phyloP scores from a whole-genome alignment of 106 monocot species.

The Dactylorhiza incarnata region DNA sequence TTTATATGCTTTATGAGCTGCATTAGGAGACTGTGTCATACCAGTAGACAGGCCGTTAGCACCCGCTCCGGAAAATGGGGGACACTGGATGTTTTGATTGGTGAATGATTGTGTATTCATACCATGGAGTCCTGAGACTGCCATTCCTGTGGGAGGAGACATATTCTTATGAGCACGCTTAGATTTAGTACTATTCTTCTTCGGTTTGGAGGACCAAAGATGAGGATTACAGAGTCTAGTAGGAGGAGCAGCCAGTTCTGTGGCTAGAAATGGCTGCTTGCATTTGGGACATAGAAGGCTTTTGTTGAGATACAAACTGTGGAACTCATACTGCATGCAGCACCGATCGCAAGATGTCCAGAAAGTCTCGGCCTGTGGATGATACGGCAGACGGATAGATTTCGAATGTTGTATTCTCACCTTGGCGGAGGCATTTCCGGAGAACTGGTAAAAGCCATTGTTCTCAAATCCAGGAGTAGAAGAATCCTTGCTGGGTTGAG shows the following conservation, averaged over 20 bases:
- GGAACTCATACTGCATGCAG: conserved; percentile 83
- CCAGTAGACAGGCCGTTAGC: conserved; percentile 48
- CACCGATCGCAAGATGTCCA: conserved; percentile 73
- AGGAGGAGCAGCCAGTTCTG: conserved; percentile 24
- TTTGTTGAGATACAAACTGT: conserved; percentile 49
- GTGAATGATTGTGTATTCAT: conserved; percentile 5
- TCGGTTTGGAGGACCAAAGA: conserved; percentile 15
- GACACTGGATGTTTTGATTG: conserved; percentile 41
- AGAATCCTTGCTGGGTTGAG: no score
- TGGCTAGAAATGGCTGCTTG: conserved; percentile 54
- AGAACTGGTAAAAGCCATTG: conserved; percentile 10
- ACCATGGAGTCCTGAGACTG: conserved; percentile 1
- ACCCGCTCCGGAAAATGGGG: conserved; percentile 42
- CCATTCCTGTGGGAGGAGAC: conserved; percentile 3
- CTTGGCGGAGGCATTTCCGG: conserved; percentile 18
- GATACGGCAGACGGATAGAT: conserved; percentile 1
- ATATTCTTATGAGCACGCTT: conserved; percentile 15
- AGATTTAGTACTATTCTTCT: conserved; percentile 7
- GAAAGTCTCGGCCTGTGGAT: conserved; percentile 38
- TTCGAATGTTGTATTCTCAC: conserved; percentile 13
- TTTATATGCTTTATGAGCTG: conserved; percentile 47
- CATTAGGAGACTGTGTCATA: conserved; percentile 50
- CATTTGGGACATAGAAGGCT: conserved; percentile 68
- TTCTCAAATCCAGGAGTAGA: no score
- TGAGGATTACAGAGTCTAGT: conserved; percentile 11